Base-by-base conservation (phyloP, 1,284 basidiomycete genomes). In the Mrakiaceae sp. region DNA sequence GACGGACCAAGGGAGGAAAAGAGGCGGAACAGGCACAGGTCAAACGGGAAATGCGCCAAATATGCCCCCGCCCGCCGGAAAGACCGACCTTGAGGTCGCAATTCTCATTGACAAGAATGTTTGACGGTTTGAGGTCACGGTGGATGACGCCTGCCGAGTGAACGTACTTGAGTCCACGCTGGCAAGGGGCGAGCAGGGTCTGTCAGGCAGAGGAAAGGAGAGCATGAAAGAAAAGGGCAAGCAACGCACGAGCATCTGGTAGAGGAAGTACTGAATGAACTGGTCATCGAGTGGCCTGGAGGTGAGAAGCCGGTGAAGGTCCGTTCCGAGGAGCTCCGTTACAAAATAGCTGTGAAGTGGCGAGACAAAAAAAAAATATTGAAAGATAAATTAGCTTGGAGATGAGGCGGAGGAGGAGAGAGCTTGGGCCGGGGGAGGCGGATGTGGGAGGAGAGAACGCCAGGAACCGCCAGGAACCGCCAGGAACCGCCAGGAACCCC, bases 31-130 rank as follows among this genome's bases (percentile, higher is more conserved):
- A 52, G 10, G 10, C 5, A 47, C 10, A 56, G 48, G 43, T 39
- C 60, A 44, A 55, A 27, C 27, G 27, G 27, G 27, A 27, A 27
- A 27, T 27, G 27, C 27, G 27, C 27, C 27, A 27, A 27, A 27
- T 27, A 27, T 27, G 27, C 27, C 27, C 2, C 27, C 27, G 27
- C 27, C 27, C 27, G 27, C 27, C 27, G 27, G 27, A 27, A 46
- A 46, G 52, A 70, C 78, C 46, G 60, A 82, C 84, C 81, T 90
- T 92, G 72, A 99, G 82, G 78, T 99, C 96, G 76, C 96, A 99
- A 77, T 98, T 98, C 79, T 98, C 95, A 75, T 99, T 99, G 72
- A 99, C 94, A 70, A 99, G 87, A 73, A 99, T 98, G 78, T 99
- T 99, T 76, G 90, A 95, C 7, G 95, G 95, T 87, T 99, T 99